Conservation (phyloP, 108 stramenopile genomes). For the Ochromonas danica region DNA sequence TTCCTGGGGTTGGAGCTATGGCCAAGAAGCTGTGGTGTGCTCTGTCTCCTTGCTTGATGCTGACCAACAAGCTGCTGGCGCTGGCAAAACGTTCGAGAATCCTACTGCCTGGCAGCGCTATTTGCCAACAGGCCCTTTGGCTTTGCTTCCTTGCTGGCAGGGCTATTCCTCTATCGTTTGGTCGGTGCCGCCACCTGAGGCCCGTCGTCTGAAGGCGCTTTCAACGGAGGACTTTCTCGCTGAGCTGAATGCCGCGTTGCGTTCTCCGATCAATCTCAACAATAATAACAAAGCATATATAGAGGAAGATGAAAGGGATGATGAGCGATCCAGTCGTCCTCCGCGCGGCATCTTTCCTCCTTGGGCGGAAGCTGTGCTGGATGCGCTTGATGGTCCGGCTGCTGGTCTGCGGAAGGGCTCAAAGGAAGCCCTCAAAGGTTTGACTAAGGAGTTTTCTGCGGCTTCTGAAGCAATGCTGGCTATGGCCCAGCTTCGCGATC, state of each 20-base stretch:
- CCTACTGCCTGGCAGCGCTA: constrained; percentile 55
- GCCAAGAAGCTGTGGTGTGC: constrained; percentile 48
- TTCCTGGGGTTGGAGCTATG: constrained; percentile 47
- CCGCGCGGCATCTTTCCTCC: no score
- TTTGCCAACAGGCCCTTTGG: constrained; percentile 51
- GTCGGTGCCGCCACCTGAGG: constrained; percentile 42
- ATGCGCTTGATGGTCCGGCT: no score
- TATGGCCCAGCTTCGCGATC: neutral
- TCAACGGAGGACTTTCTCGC: constrained; percentile 25
- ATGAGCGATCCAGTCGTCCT: no score
- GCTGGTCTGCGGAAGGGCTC: no score
- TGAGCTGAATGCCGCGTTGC: constrained; percentile 36
- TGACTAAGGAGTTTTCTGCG: neutral
- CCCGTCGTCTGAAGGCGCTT: constrained; percentile 30
- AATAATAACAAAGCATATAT: no score
- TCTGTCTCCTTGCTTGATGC: constrained; percentile 37
- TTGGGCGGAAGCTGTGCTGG: no score
- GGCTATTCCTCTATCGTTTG: constrained; percentile 47
- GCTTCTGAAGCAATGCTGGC: neutral
- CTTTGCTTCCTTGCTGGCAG: constrained; percentile 51
- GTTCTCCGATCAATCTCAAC: no score
- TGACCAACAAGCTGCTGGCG: no score
- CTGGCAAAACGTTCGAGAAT: neutral
- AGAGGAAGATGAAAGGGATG: no score
- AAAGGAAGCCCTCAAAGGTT: no score